These are phyloP conservation scores for Protomyces inouyei DNA, from an alignment of 1,139 yeast species.

Conservation along the genomic window DNA sequence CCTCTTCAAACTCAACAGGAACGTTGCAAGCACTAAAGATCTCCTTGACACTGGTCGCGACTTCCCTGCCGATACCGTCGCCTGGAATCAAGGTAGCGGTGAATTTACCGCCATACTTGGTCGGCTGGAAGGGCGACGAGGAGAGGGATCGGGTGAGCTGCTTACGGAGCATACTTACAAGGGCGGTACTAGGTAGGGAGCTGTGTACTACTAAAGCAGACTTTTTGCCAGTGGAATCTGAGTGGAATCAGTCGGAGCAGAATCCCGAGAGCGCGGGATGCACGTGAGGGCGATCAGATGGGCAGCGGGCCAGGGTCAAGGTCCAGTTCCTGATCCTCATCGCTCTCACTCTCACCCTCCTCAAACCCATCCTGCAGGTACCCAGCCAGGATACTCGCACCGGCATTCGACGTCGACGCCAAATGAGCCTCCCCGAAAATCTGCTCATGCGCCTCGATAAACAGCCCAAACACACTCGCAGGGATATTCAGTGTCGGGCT, in stretches of 20 bases:
- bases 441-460: slow-evolving; percentile 60
- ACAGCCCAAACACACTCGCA: slow-evolving; percentile 56
- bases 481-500: slow-evolving; percentile 78
- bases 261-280: too few relatives aligned
- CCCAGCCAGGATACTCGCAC: neutral
- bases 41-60: slow-evolving; percentile 86
- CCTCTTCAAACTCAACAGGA: slow-evolving; percentile 92
- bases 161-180: slow-evolving; percentile 13
- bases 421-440: slow-evolving; percentile 44
- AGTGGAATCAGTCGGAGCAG: too few relatives aligned
- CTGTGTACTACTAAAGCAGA: too few relatives aligned
- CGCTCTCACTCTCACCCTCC: neutral
- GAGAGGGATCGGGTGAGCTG: slow-evolving; percentile 35
- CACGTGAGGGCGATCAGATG: too few relatives aligned
- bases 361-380: neutral
- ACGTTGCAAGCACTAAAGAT: slow-evolving; percentile 80
- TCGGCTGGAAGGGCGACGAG: slow-evolving; percentile 63
- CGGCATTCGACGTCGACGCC: neutral
- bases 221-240: too few relatives aligned
- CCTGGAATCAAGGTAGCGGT: slow-evolving; percentile 64
- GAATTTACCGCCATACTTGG: slow-evolving; percentile 91
- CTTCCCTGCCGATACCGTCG: slow-evolving; percentile 97
- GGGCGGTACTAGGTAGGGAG: neutral
- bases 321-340: too few relatives aligned
- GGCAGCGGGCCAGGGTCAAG: too few relatives aligned